Percentiles rank a stretch among this genome's conserved stretches.
Conservation (phyloP, 1,139 yeast species). For the Zygoascus sp. region DNA sequence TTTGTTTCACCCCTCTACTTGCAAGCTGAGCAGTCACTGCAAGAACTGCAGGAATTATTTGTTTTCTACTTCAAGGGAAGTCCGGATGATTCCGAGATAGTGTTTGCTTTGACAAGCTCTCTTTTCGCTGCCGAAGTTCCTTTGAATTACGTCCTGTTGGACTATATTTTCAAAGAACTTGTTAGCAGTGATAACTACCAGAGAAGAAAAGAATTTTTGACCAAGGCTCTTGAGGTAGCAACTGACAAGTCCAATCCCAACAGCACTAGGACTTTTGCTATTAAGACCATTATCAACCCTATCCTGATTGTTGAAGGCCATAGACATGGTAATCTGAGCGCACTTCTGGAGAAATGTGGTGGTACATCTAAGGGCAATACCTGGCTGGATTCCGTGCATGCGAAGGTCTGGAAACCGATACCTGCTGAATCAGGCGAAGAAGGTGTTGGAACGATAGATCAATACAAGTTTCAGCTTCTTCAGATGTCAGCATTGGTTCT, state of each 20-base stretch:
- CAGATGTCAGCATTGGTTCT: slow-evolving; percentile 78
- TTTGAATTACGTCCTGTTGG: slow-evolving; percentile 49
- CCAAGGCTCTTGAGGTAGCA: slow-evolving; percentile 48
- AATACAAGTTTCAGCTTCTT: slow-evolving; percentile 69
- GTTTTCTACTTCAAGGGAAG: slow-evolving; percentile 44
- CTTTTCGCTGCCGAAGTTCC: slow-evolving; percentile 41
- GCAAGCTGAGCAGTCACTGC: slow-evolving; percentile 69
- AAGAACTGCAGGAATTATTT: slow-evolving; percentile 53
- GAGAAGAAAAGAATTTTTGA: slow-evolving; percentile 49
- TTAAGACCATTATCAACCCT: slow-evolving; percentile 63
- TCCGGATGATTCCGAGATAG: slow-evolving; percentile 37
- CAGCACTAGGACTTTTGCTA: slow-evolving; percentile 57
- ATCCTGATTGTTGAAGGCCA: slow-evolving; percentile 61
- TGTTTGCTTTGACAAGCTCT: slow-evolving; percentile 49
- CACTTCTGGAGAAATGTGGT: slow-evolving; percentile 40
- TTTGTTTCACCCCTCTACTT: slow-evolving; percentile 61
- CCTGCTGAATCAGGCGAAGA: slow-evolving; percentile 42
- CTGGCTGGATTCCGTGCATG: slow-evolving; percentile 64
- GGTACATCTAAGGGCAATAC: slow-evolving; percentile 30
- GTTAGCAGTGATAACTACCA: slow-evolving; percentile 49
- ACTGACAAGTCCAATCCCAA: slow-evolving; percentile 28
- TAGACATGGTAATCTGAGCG: slow-evolving; percentile 46
- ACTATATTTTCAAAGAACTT: slow-evolving; percentile 53
- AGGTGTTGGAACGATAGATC: slow-evolving; percentile 68
- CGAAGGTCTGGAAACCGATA: slow-evolving; percentile 68